Evolutionary conservation across 2,329 filamentous ascomycete genomes (phyloP), one percentile per base, ranked within the genome.

Genomic region (Periglandula ipomoeae): DNA sequence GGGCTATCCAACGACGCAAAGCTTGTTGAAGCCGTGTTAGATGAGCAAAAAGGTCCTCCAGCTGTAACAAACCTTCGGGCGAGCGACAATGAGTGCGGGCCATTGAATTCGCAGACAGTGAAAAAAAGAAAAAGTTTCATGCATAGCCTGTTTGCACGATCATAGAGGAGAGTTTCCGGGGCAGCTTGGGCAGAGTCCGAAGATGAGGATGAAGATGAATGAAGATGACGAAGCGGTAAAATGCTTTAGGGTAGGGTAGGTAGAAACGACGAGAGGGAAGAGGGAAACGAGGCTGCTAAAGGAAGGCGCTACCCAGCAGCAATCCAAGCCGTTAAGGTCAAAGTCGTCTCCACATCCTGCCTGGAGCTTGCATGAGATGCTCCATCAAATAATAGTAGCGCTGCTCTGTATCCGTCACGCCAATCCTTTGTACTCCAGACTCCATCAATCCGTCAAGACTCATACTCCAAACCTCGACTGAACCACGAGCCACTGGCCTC

Each of bases 101-200:
- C 24, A 10, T 8, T 26, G 9, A 23, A 46, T 32, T 13, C 19
- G 11, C 40, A 50, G 23, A 30, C 22, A 1, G 32, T 50, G 8
- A 53, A 30, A 20, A 52, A 49, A 44, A 52, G 47, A 27, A 55
- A 50, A 45, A 51, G 53, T 27, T 49, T 56, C 22, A 52, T 56
- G n/a, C 47, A 50, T 4, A 48, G 46, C 10, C 23, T 52, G 5
- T 50, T 56, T 37, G 49, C 50, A n/a, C 44, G 54, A 30, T 48
- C 45, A 19, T 42, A 4, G 19, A 5, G n/a, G 10, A 37, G 35
- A 4, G n/a, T n/a, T n/a, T n/a, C n/a, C n/a, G n/a, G n/a, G n/a
- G n/a, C n/a, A n/a, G n/a, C n/a, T n/a, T n/a, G n/a, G n/a, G n/a
- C n/a, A n/a, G n/a, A n/a, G n/a, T n/a, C n/a, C n/a, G n/a, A n/a